phyloP scores from a whole-genome alignment of 108 stramenopile genomes.

The Conticribra guillardii region DNA sequence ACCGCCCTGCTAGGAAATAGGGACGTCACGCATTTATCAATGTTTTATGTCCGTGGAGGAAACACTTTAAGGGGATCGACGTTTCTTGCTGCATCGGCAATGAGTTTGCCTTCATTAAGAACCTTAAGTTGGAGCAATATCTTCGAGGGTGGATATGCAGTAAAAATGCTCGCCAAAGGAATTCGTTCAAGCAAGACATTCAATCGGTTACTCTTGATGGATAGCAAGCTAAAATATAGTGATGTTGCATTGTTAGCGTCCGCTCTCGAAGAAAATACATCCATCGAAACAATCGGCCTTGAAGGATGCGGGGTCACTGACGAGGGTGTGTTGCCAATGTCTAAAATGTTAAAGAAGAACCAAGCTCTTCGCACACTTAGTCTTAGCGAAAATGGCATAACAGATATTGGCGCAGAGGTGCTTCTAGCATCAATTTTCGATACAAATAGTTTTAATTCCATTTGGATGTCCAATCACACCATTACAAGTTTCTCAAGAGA shows the following conservation, averaged over 20 bases:
- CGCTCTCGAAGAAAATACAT: neutral
- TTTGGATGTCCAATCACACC: neutral
- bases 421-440: neutral
- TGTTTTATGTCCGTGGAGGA: neutral
- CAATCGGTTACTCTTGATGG: neutral
- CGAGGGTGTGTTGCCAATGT: neutral
- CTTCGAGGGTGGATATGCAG: neutral
- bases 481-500: neutral
- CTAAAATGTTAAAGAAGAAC: neutral
- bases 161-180: neutral
- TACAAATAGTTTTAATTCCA: neutral
- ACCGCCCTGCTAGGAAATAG: neutral
- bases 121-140: slow-evolving; percentile 8
- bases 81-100: neutral
- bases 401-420: neutral
- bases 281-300: neutral
- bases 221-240: neutral
- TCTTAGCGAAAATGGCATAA: neutral
- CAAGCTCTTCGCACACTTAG: neutral
- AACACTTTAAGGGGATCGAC: neutral
- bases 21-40: neutral
- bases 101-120: neutral
- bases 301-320: neutral
- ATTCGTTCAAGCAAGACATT: neutral
- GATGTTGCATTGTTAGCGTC: neutral